Percentiles rank a stretch among this genome's conserved stretches.
phyloP scores from a whole-genome alignment of 129 eudicot species.

The Helichrysum umbraculigerum region DNA sequence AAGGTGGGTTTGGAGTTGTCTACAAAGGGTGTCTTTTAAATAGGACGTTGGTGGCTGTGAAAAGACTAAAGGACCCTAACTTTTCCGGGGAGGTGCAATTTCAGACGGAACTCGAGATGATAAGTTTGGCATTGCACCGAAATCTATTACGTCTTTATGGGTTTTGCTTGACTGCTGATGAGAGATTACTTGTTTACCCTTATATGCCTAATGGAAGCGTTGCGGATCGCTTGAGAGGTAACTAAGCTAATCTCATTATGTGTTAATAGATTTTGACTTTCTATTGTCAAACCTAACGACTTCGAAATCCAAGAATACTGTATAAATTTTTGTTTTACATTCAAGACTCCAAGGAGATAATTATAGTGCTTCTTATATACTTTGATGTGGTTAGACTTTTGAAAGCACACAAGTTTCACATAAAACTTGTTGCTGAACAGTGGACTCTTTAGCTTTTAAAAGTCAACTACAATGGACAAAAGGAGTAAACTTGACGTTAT shows the following conservation, averaged over 20 bases:
- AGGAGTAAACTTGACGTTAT: background rate
- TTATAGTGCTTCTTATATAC: background rate
- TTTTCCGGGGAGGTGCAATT: conserved; percentile 93
- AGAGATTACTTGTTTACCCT: conserved; percentile 92
- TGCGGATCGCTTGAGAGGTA: conserved; percentile 95
- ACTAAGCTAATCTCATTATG: conserved; percentile 15
- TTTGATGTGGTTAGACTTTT: background rate
- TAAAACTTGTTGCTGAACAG: background rate
- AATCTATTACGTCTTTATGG: conserved; percentile 90
- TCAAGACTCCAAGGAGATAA: background rate
- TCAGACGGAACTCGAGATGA: conserved; percentile 97
- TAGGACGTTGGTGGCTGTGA: conserved; percentile 83
- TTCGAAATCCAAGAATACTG: background rate
- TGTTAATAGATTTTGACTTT: conserved; percentile 10
- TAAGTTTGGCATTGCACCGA: conserved; percentile 86
- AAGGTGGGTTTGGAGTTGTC: conserved; percentile 96
- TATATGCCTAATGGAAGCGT: conserved; percentile 99
- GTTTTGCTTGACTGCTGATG: conserved; percentile 87
- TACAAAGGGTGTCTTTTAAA: conserved; percentile 81
- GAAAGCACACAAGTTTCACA: background rate
- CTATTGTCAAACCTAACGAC: background rate
- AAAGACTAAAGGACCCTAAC: conserved; percentile 82
- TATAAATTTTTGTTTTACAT: background rate
- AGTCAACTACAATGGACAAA: background rate
- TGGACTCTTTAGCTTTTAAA: conserved; percentile 6